A percentile compares a stretch with the other conserved stretches of the same genome.
phyloP scores from a whole-genome alignment of 495 filamentous ascomycete species.

The Extremus antarcticus region DNA sequence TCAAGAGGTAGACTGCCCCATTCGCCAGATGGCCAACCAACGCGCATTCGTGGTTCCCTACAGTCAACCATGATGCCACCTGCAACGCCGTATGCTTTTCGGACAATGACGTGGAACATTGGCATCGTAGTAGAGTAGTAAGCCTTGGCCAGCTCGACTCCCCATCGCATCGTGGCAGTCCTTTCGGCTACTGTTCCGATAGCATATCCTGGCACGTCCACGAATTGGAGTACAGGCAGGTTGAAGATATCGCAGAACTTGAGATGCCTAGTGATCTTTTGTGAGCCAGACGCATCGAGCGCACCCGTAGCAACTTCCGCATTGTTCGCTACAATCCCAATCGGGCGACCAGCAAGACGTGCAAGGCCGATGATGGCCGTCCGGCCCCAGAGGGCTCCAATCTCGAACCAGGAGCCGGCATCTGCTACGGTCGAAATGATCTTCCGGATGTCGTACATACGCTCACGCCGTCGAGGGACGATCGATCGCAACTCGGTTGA shows the following conservation, averaged over 20 bases:
- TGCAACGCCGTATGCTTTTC: slow-evolving; percentile 49
- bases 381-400: slow-evolving; percentile 49
- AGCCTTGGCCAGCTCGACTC: slow-evolving; percentile 45
- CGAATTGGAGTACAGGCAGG: slow-evolving; percentile 49
- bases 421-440: slow-evolving; percentile 49
- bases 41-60: slow-evolving; percentile 46
- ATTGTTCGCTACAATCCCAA: slow-evolving; percentile 47
- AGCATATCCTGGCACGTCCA: slow-evolving; percentile 49
- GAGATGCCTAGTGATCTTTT: slow-evolving; percentile 47
- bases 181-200: slow-evolving; percentile 52
- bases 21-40: slow-evolving; percentile 46
- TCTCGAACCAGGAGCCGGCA: slow-evolving; percentile 48
- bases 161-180: slow-evolving; percentile 53
- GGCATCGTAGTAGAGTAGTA: slow-evolving; percentile 51
- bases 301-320: slow-evolving; percentile 52
- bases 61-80: slow-evolving; percentile 52
- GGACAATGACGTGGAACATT: slow-evolving; percentile 48
- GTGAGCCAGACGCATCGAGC: slow-evolving; percentile 46
- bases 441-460: slow-evolving; percentile 49
- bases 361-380: slow-evolving; percentile 51
- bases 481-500: slow-evolving; percentile 42
- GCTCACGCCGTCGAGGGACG: slow-evolving; percentile 44
- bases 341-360: slow-evolving; percentile 42
- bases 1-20: slow-evolving; percentile 50
- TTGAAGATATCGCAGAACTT: slow-evolving; percentile 58